Evolutionary conservation across 495 filamentous ascomycete species (phyloP), one percentile per base, ranked within the genome.

Genomic region (Xylaria nigripes): DNA sequence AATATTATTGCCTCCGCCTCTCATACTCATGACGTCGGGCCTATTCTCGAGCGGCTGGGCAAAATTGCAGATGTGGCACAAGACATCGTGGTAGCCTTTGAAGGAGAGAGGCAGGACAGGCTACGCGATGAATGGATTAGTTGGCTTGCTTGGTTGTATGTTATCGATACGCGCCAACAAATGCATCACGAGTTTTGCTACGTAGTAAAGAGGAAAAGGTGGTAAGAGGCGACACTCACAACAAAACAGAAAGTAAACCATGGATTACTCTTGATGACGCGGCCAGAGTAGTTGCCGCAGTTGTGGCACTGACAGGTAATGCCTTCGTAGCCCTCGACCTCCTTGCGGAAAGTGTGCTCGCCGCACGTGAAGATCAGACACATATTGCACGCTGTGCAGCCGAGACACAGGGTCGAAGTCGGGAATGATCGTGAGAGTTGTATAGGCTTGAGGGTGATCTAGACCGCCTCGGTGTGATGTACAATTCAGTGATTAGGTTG

Each of bases 161-260:
- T n/a, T n/a, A n/a, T 29, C 25, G 25, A 29, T 9, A 29, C 25
- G 25, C 25, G n/a, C n/a, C n/a, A n/a, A n/a, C n/a, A n/a, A n/a
- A 24, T 21, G 21, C 25, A 24, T 6, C 16, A 10, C 21, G 23
- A 54, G 32, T 9, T 9, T 29, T 29, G 25, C 25, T 29, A 3
- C 4, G 4, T 3, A 3, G 9, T 36, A 36, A 12, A 36, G 2
- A 8, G 6, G 13, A 2, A 8, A 2, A 32, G 23, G 30, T 21
- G n/a, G 34, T 24, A n/a, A 29, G 36, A 48, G 13, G 24, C 30
- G 25, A n/a, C 18, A 70, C 75, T 58, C 62, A 76, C 75, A 30
- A 81, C 53, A 55, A 80, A 81, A 65, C 78, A 81, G 58, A 81
- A 79, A 12, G 78, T 81, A 49, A 81, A 81, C 76, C 77, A 81